These are phyloP conservation scores for Stephania yunnanensis DNA, from an alignment of 164 flowering plant species.

Conservation along the genomic window DNA sequence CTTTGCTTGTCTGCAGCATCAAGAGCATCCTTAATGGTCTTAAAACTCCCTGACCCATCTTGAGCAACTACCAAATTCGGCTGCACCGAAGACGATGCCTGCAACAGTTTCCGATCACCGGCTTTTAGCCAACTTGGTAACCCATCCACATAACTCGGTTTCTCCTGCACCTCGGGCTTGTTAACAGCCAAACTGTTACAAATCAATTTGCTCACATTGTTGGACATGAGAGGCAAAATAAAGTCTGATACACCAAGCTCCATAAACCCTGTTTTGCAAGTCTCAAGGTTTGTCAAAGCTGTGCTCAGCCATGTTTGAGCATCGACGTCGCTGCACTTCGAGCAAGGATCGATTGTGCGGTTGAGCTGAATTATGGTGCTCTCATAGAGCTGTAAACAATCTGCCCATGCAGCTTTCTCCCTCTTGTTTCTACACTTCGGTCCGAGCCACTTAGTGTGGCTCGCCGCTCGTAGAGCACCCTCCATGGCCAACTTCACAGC, in stretches of 20 bases:
- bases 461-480: constrained; percentile 29
- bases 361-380: constrained; percentile 38
- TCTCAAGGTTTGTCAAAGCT: constrained; percentile 67
- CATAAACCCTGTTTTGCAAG: constrained; percentile 51
- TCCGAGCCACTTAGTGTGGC: constrained; percentile 28
- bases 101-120: constrained; percentile 44
- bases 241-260: constrained; percentile 47
- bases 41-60: constrained; percentile 56
- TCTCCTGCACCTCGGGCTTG: constrained; percentile 16
- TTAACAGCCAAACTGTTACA: constrained; percentile 56
- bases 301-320: constrained; percentile 79
- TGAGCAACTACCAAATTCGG: constrained; percentile 60
- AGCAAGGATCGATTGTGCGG: constrained; percentile 29
- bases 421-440: constrained; percentile 30
- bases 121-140: constrained; percentile 32
- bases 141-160: constrained; percentile 13
- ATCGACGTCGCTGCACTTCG: constrained; percentile 38
- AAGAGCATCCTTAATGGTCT: constrained; percentile 49
- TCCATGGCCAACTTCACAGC: constrained; percentile 41
- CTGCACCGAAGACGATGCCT: constrained; percentile 16
- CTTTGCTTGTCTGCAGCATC: constrained; percentile 38
- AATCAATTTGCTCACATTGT: constrained; percentile 47
- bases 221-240: constrained; percentile 37
- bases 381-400: constrained; percentile 59
- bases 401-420: constrained; percentile 66